phyloP scores from a whole-genome alignment of 805 yeast genomes.

The Candida caryicola region DNA sequence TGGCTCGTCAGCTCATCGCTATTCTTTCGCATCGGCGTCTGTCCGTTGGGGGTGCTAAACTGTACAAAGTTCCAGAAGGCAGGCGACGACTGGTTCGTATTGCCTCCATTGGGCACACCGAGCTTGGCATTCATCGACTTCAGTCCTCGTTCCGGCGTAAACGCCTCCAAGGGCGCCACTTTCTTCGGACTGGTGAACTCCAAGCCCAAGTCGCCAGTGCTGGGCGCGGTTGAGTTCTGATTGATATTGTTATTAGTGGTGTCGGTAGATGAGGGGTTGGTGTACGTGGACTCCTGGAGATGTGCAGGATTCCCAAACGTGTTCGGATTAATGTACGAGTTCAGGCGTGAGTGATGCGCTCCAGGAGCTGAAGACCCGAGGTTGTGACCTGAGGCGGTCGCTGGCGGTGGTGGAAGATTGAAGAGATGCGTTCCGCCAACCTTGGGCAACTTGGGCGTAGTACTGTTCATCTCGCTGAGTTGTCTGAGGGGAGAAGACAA shows the following conservation, averaged over 20 bases:
- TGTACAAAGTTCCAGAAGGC: constrained; percentile 94
- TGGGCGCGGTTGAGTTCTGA: constrained; percentile 23
- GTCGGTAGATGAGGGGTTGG: constrained; percentile 13
- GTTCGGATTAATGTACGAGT: constrained; percentile 21
- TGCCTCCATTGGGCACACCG: constrained; percentile 23
- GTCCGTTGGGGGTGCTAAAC: constrained; percentile 50
- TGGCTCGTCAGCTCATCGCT: constrained; percentile 38
- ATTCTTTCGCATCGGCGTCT: constrained; percentile 39
- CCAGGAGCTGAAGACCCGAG: constrained; percentile 17
- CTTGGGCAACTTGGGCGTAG: constrained; percentile 34
- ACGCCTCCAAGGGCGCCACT: constrained; percentile 41
- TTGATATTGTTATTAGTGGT: constrained; percentile 10
- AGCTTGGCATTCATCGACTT: constrained; percentile 22
- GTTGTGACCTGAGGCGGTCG: constrained; percentile 9
- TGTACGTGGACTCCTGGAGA: constrained; percentile 5
- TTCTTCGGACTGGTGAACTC: constrained; percentile 44
- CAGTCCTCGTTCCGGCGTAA: constrained; percentile 44
- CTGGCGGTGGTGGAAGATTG: constrained; percentile 35
- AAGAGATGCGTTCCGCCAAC: constrained; percentile 25
- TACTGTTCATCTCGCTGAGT: constrained; percentile 14
- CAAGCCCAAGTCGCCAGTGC: constrained; percentile 33
- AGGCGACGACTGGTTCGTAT: constrained; percentile 66
- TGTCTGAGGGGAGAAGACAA: constrained; percentile 37
- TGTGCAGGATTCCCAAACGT: constrained; percentile 5
- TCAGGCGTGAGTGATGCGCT: constrained; percentile 28